A percentile compares a stretch with the other conserved stretches of the same genome.
Evolutionary conservation across 352 stramenopile species (phyloP).

Genomic region (Elongisporangium undulatum): DNA sequence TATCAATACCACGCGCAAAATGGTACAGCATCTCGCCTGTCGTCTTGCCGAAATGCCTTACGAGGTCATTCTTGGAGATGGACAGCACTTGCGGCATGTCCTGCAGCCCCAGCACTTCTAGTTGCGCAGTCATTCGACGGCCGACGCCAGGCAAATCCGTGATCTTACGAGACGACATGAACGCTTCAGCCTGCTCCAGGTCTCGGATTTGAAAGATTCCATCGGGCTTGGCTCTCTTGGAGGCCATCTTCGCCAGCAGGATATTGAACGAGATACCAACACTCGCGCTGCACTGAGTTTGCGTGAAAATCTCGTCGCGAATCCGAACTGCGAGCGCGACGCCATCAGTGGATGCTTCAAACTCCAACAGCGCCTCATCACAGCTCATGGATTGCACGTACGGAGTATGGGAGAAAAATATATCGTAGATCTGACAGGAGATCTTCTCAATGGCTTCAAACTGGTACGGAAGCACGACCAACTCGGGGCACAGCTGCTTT

Average conservation of each 20-base stretch:
- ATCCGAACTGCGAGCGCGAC: slow-evolving; percentile 64
- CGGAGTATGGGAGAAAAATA: slow-evolving; percentile 84
- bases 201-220: slow-evolving; percentile 63
- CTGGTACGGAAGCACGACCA: slow-evolving; percentile 94
- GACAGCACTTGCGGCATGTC: slow-evolving; percentile 56
- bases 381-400: slow-evolving; percentile 94
- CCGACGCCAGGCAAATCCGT: slow-evolving; percentile 82
- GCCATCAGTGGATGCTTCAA: slow-evolving; percentile 52
- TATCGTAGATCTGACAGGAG: slow-evolving; percentile 91
- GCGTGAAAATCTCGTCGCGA: slow-evolving; percentile 56
- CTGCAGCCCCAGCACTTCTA: slow-evolving; percentile 61
- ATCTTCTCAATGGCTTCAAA: slow-evolving; percentile 90
- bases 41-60: slow-evolving; percentile 60
- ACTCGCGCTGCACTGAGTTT: slow-evolving; percentile 90
- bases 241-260: slow-evolving; percentile 92
- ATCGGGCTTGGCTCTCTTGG: slow-evolving; percentile 92
- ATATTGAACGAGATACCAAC: slow-evolving; percentile 93
- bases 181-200: slow-evolving; percentile 37
- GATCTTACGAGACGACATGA: slow-evolving; percentile 64
- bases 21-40: slow-evolving; percentile 69
- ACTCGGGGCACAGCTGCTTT: slow-evolving; percentile 87
- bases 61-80: slow-evolving; percentile 47
- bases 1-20: slow-evolving; percentile 75
- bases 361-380: slow-evolving; percentile 95
- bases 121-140: slow-evolving; percentile 50